Base-by-base conservation (phyloP, 495 filamentous ascomycete species). In the Neurospora sp. region DNA sequence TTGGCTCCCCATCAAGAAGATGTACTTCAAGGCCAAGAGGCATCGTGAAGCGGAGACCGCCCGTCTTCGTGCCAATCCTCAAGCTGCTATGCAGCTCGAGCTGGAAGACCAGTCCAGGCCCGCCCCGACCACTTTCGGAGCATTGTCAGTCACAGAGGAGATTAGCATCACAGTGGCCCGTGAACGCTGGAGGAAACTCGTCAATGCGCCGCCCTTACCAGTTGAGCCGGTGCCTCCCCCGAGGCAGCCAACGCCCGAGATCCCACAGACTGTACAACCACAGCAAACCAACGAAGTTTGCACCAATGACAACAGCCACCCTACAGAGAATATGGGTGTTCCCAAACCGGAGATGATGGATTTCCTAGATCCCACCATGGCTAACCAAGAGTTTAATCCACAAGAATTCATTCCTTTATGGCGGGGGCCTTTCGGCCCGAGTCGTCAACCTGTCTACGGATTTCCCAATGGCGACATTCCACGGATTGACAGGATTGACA, bases 1-100 rank as follows among this genome's bases (percentile, higher is more conserved):
- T 1, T 97, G 93, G 92, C 84, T 89, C 19, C 92, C 92, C 0
- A 82, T 97, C 48, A 85, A 84, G 24, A 92, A 91, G 71, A 82
- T 96, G 19, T 90, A 92, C 84, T 85, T 89, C 69, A 90, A 90
- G 79, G 92, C 93, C 5, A 80, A 82, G 73, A 84, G 82, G 43
- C 85, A 86, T 71, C 84, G 87, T 38, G 84, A 86, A 39, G 83
- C 83, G 15, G 88, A 89, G 71, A 81, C 85, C 40, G 73, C 73
- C 21, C 80, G 84, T 24, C 75, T 87, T 19, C 78, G 78, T 48
- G 80, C 80, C 7, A 76, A 86, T 24, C 84, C 83, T 1, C 77
- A 84, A 43, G 84, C 82, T 2, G 82, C 83, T 2, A 78, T 77
- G 10, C 77, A 81, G 71, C 78, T 86, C 3, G 85, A 85, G 42